Percentiles rank a stretch among this genome's conserved stretches.
These are phyloP conservation scores for Metarhizium rileyi DNA, from an alignment of 2,329 filamentous ascomycete genomes.

Conservation along the genomic window DNA sequence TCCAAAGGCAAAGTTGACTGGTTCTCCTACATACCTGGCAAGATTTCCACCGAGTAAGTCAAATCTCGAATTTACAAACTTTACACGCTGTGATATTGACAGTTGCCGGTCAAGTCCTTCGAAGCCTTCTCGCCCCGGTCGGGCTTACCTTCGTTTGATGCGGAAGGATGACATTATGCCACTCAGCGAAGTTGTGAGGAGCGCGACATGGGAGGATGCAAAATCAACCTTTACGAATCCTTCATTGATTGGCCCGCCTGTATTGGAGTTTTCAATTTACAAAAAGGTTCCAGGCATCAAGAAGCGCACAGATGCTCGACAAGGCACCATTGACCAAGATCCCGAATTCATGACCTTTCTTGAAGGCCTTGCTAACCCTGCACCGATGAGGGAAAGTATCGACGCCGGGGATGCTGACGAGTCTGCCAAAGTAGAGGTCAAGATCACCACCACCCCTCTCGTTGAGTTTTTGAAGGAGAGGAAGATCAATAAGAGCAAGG, in stretches of 20 bases:
- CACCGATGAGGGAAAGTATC: slow-evolving; percentile 31
- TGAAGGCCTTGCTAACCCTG: slow-evolving; percentile 69
- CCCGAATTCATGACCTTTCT: slow-evolving; percentile 92
- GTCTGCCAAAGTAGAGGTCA: slow-evolving; percentile 38
- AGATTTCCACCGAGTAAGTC: slow-evolving; percentile 73
- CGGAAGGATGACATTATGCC: slow-evolving; percentile 56
- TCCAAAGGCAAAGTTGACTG: slow-evolving; percentile 81
- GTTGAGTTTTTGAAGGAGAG: slow-evolving; percentile 88
- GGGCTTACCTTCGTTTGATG: slow-evolving; percentile 76
- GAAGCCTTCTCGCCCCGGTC: slow-evolving; percentile 71
- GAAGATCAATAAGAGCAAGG: slow-evolving; percentile 65
- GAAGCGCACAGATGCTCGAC: slow-evolving; percentile 68
- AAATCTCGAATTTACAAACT: background rate
- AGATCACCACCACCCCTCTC: slow-evolving; percentile 74
- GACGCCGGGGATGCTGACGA: slow-evolving; percentile 35
- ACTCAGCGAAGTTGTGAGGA: slow-evolving; percentile 62
- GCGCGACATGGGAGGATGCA: slow-evolving; percentile 67
- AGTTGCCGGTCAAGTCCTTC: slow-evolving; percentile 48
- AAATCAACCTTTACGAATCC: slow-evolving; percentile 64
- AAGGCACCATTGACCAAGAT: slow-evolving; percentile 94
- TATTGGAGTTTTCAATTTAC: slow-evolving; percentile 73
- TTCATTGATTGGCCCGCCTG: slow-evolving; percentile 67
- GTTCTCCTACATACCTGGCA: slow-evolving; percentile 56
- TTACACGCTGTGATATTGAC: slow-evolving; percentile 5
- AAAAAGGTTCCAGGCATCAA: slow-evolving; percentile 71